Evolutionary conservation across 441 rosid species (phyloP).

Genomic region (Dalechampia spathulata): DNA sequence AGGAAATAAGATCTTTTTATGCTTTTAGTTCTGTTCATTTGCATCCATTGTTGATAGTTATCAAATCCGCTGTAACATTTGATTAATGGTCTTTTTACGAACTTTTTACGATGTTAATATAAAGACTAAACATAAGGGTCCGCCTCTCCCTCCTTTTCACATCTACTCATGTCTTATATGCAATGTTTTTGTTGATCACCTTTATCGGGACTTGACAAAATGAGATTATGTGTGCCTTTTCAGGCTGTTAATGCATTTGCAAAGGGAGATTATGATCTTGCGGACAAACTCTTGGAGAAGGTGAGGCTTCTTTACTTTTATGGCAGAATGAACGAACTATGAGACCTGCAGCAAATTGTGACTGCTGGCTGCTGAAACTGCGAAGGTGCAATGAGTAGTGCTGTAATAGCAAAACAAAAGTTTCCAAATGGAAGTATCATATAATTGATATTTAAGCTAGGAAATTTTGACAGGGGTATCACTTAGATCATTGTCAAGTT

Average conservation of each 20-base stretch:
- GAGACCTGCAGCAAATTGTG: background rate
- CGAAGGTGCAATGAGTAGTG: background rate
- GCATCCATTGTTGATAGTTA: background rate
- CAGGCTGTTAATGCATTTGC: constrained; percentile 54
- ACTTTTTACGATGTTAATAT: background rate
- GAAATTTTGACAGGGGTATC: background rate
- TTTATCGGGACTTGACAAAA: constrained; percentile 3
- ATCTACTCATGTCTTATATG: background rate
- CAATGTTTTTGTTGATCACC: background rate
- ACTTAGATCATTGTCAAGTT: background rate
- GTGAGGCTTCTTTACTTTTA: constrained; percentile 21
- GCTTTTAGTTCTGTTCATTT: background rate
- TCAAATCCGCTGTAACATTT: background rate
- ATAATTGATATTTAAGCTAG: background rate
- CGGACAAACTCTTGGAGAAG: constrained; percentile 39
- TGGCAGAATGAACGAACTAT: background rate
- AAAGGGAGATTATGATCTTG: constrained; percentile 32
- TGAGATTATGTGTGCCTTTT: constrained; percentile 9
- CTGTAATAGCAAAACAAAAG: background rate
- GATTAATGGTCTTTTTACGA: background rate
- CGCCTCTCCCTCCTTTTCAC: background rate
- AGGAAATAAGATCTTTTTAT: too few species aligned
- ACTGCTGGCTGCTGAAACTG: background rate
- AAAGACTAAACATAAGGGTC: background rate
- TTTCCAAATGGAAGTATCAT: background rate